Evolutionary conservation across 129 eudicot species (phyloP).

Genomic region (Flaveria brownii): DNA sequence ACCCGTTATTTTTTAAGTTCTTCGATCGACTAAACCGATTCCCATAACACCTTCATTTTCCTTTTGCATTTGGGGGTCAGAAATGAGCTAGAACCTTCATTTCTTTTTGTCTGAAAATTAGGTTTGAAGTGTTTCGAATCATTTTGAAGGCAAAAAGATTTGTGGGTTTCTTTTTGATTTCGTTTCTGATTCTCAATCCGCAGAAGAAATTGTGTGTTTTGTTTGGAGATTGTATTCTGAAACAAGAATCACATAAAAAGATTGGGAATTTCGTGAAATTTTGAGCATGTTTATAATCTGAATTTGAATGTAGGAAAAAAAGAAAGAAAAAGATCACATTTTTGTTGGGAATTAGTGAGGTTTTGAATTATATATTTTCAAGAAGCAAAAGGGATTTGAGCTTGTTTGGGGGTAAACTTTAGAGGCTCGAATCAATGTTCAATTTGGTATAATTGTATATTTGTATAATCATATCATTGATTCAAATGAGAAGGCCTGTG

Average conservation of each 20-base stretch:
- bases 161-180: constrained; percentile 23
- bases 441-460: constrained; percentile 12
- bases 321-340: constrained; percentile 15
- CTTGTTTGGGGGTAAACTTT: constrained; percentile 19
- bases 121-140: constrained; percentile 36
- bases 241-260: constrained; percentile 18
- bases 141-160: constrained; percentile 41
- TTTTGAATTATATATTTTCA: constrained; percentile 26
- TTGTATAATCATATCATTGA: constrained; percentile 14
- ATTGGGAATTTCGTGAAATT: constrained; percentile 26
- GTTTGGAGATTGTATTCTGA: constrained; percentile 12
- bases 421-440: constrained; percentile 24
- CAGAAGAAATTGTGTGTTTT: constrained; percentile 34
- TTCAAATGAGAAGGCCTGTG: constrained; percentile 36
- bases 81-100: constrained; percentile 37
- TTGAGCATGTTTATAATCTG: neutral
- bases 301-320: constrained; percentile 1
- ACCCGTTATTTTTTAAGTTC: constrained; percentile 13
- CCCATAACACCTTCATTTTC: constrained; percentile 3
- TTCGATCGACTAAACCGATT: constrained; percentile 29
- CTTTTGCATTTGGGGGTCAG: constrained; percentile 42
- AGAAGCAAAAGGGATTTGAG: constrained; percentile 26
- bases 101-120: constrained; percentile 40
- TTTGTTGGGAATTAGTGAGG: constrained; percentile 41
- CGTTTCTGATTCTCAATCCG: constrained; percentile 38